Percentiles rank a stretch among this genome's conserved stretches.
Evolutionary conservation across 345 rosid species (phyloP).

Genomic region (Alliaria petiolata): DNA sequence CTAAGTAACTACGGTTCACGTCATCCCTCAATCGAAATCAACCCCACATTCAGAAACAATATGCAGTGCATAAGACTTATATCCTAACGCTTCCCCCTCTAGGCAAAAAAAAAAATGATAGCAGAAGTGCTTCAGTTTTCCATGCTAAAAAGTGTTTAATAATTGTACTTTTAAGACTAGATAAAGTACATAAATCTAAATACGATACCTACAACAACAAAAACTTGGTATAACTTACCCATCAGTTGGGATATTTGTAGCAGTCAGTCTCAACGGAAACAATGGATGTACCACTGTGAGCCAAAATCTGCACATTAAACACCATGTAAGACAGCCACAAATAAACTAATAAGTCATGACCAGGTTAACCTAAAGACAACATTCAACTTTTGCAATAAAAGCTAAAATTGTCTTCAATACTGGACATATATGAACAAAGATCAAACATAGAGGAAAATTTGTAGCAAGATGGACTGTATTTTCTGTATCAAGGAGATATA

Average conservation of each 20-base stretch:
- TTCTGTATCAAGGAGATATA: not conserved
- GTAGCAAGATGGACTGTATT: not conserved
- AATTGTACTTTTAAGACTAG: not conserved
- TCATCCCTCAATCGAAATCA: not conserved
- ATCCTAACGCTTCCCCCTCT: not conserved
- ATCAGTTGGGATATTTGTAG: conserved; percentile 60
- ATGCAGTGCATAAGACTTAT: not conserved
- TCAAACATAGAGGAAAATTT: not conserved
- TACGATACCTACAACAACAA: not conserved
- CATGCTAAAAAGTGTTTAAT: not conserved
- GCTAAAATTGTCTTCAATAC: not conserved
- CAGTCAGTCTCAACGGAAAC: conserved; percentile 55
- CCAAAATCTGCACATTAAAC: conserved; percentile 61
- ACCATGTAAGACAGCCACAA: not conserved
- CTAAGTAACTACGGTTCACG: not conserved
- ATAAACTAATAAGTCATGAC: not conserved
- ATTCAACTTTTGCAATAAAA: not conserved
- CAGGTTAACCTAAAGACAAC: not conserved
- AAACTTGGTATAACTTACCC: conserved; percentile 50
- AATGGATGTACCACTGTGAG: conserved; percentile 56
- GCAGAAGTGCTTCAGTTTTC: not conserved
- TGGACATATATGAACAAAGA: not conserved
- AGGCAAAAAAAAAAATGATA: not conserved
- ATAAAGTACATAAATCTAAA: not conserved
- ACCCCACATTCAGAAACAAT: conserved; percentile 8